phyloP scores from a whole-genome alignment of 371 early-diverging fungal genomes.

The Lichtheimia ornata region DNA sequence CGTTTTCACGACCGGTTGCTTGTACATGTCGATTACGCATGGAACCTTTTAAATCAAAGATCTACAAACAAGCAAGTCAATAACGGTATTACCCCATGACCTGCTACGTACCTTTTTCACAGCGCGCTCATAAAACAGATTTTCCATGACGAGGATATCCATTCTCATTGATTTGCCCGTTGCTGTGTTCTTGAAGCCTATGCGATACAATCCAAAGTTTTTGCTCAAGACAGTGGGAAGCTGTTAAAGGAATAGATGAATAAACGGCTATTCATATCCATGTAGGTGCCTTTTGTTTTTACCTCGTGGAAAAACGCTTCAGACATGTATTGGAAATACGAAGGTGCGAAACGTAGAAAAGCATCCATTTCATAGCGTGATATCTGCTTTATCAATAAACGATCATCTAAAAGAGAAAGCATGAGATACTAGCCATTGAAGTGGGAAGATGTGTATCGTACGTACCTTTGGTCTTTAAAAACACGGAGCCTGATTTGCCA shows the following conservation, averaged over 20 bases:
- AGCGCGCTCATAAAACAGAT: conserved; percentile 87
- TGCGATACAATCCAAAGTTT: conserved; percentile 93
- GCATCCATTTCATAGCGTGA: conserved; percentile 90
- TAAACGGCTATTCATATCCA: neutral
- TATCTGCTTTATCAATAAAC: conserved; percentile 92
- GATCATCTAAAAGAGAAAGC: conserved; percentile 64
- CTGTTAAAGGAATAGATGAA: conserved; percentile 20
- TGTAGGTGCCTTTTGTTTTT: neutral
- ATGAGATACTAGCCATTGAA: neutral
- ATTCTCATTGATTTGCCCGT: conserved; percentile 86
- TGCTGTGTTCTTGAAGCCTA: conserved; percentile 82
- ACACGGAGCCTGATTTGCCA: conserved; percentile 93
- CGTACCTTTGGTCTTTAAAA: conserved; percentile 80
- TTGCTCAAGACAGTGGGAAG: conserved; percentile 90
- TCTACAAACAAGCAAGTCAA: conserved; percentile 30
- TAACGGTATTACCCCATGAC: neutral
- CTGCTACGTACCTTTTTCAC: conserved; percentile 56
- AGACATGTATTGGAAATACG: conserved; percentile 92
- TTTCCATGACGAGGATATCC: conserved; percentile 96
- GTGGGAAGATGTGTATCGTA: neutral
- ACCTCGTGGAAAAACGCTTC: conserved; percentile 82
- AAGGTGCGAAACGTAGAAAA: conserved; percentile 89
- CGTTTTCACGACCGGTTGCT: conserved; percentile 84
- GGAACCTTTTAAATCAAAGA: conserved; percentile 96
- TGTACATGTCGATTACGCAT: conserved; percentile 94